These are phyloP conservation scores for Sarocladium brachiariae DNA, from an alignment of 2,329 filamentous ascomycete species.

Conservation along the genomic window DNA sequence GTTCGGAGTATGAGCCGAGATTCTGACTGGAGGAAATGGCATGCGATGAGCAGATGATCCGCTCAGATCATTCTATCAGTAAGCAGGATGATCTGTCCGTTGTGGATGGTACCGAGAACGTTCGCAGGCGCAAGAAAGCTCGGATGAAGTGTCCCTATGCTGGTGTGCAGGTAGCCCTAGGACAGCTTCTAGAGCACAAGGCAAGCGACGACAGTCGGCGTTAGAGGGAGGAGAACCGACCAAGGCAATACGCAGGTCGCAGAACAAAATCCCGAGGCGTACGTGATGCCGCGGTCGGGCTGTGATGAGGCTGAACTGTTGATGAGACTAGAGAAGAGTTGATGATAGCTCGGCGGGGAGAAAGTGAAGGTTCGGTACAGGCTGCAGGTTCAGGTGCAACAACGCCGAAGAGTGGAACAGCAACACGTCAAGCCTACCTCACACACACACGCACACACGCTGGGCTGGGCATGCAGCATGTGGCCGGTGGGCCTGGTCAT, in stretches of 20 bases:
- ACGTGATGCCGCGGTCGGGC: neutral
- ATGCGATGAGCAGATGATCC: neutral
- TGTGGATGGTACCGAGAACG: neutral
- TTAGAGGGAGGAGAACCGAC: neutral
- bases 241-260: neutral
- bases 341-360: conserved; percentile 7
- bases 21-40: neutral
- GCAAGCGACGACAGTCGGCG: neutral
- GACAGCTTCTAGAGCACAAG: conserved; percentile 3
- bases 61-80: neutral
- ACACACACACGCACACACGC: neutral
- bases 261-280: neutral
- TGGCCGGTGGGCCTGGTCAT: conserved; percentile 3
- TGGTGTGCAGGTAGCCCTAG: conserved; percentile 6
- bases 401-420: conserved; percentile 9
- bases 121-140: conserved; percentile 1
- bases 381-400: conserved; percentile 5
- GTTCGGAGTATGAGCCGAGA: neutral
- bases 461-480: conserved; percentile 5
- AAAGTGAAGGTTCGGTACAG: conserved; percentile 8
- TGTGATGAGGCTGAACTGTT: neutral
- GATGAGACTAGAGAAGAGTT: neutral
- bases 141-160: conserved; percentile 1
- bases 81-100: neutral
- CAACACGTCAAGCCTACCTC: conserved; percentile 8